These are phyloP conservation scores for Vitis hybrid DNA, from an alignment of 177 flowering plant species.

Conservation along the genomic window DNA sequence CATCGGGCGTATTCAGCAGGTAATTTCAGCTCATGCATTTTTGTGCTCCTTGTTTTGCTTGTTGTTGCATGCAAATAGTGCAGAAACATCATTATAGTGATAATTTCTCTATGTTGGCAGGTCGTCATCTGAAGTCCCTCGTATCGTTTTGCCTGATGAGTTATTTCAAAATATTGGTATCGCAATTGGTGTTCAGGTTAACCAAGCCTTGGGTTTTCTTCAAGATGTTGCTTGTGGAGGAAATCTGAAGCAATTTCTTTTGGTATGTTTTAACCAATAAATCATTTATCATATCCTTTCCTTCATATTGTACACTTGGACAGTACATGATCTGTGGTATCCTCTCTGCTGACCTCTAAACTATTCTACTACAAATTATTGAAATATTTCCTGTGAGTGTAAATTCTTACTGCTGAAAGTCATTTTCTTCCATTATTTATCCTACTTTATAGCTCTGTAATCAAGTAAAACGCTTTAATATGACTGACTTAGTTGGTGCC, in stretches of 20 bases:
- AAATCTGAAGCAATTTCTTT: conserved; percentile 72
- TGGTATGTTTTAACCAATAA: conserved; percentile 37
- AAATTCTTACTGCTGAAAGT: too few species aligned
- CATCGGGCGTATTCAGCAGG: conserved; percentile 63
- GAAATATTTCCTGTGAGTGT: too few species aligned
- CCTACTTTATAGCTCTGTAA: too few species aligned
- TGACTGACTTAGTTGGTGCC: too few species aligned
- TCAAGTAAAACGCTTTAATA: too few species aligned
- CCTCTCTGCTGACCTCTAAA: not conserved
- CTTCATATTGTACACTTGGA: not conserved
- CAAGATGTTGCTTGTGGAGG: conserved; percentile 81
- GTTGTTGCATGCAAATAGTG: not conserved
- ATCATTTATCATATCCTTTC: conserved; percentile 3
- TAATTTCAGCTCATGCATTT: conserved; percentile 13
- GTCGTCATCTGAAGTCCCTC: conserved; percentile 65
- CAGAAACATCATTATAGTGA: not conserved
- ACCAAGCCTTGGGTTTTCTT: conserved; percentile 62
- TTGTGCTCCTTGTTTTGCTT: not conserved
- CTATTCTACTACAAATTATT: not conserved
- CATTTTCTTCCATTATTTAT: too few species aligned
- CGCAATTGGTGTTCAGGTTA: conserved; percentile 57
- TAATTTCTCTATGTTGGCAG: conserved; percentile 29
- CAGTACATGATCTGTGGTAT: not conserved
- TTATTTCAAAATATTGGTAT: conserved; percentile 62
- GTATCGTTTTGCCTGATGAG: conserved; percentile 63